A percentile compares a stretch with the other conserved stretches of the same genome.
These are phyloP conservation scores for Aspergillus campestris DNA, from an alignment of 495 filamentous ascomycete species.

Conservation along the genomic window DNA sequence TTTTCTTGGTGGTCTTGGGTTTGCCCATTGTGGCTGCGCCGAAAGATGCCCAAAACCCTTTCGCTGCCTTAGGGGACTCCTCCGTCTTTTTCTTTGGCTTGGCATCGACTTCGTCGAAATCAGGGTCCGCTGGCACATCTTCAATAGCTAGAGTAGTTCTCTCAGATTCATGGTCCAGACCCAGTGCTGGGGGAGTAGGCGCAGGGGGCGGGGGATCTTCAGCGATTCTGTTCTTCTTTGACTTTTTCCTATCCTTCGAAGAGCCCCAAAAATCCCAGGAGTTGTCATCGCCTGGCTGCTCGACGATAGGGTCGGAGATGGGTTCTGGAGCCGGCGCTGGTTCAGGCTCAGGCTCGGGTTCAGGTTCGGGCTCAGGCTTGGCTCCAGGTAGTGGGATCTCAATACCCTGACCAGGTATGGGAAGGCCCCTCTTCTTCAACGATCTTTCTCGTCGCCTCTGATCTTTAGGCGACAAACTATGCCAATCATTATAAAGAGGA, in stretches of 20 bases:
- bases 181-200: slow-evolving; percentile 43
- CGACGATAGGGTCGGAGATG: slow-evolving; percentile 1
- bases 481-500: no score
- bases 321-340: background rate
- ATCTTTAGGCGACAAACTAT: no score
- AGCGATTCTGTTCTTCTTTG: slow-evolving; percentile 28
- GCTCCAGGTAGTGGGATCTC: background rate
- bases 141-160: slow-evolving; percentile 12
- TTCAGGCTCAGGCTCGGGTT: slow-evolving; percentile 16
- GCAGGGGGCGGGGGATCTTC: slow-evolving; percentile 42
- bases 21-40: slow-evolving; percentile 27
- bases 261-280: slow-evolving; percentile 29
- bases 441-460: no score
- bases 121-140: slow-evolving; percentile 20
- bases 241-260: slow-evolving; percentile 41
- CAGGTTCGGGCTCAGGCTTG: slow-evolving; percentile 6
- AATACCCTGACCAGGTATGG: no score
- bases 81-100: slow-evolving; percentile 34
- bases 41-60: slow-evolving; percentile 40
- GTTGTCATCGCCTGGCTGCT: slow-evolving; percentile 21
- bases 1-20: slow-evolving; percentile 29
- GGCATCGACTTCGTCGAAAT: slow-evolving; percentile 31
- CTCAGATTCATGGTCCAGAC: slow-evolving; percentile 36
- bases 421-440: no score
- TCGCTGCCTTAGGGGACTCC: slow-evolving; percentile 27